Base-by-base conservation (phyloP, 352 stramenopile genomes). In the Globisporangium emineosum region DNA sequence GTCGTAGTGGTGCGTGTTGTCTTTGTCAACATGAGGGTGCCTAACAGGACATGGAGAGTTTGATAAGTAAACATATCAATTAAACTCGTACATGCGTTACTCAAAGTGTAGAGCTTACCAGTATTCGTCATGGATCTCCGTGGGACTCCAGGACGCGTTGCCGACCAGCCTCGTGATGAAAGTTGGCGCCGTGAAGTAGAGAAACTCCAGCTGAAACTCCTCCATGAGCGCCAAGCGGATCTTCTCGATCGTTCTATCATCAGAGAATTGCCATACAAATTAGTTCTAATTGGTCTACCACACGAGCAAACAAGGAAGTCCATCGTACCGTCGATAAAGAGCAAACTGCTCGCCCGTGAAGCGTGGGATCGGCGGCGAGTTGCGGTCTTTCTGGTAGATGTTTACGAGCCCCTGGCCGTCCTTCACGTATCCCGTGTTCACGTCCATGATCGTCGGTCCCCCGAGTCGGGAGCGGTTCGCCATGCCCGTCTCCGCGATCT, bases 1-100 rank as follows among this genome's bases (percentile, higher is more conserved):
- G 65, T 97, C 89, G 71, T 98, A 98, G 69, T 98, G 91, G n/a
- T 75, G 76, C 1, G 92, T 98, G 74, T 98, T 98, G 61, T 96
- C 83, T 76, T 97, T 96, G 76, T 98, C 91, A 35, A 97, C 86
- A 52, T 98, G 92, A 21, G 83, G 76, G 65, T 97, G 88, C 84
- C 82, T 93, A 29, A 27, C 17, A 37, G 2, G 29, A 7, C 6
- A 9, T n/a, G 23, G 32, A 25, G 4, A 37, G 2, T 17, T 10
- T 2, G 3, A 15, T 4, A 62, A 70, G 49, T 10, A 40, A 8
- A 45, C 5, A 52, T 55, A 59, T 50, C 29, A 32, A 2, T 2
- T 32, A 32, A 32, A 5, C 29, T 32, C 23, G 37, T 52, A 6
- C 40, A 51, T 52, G 21, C 62, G 35, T 69, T 35, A 2, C 12